Evolutionary conservation across 139 green algal genomes (phyloP).

Genomic region (Chlorella vulgaris): DNA sequence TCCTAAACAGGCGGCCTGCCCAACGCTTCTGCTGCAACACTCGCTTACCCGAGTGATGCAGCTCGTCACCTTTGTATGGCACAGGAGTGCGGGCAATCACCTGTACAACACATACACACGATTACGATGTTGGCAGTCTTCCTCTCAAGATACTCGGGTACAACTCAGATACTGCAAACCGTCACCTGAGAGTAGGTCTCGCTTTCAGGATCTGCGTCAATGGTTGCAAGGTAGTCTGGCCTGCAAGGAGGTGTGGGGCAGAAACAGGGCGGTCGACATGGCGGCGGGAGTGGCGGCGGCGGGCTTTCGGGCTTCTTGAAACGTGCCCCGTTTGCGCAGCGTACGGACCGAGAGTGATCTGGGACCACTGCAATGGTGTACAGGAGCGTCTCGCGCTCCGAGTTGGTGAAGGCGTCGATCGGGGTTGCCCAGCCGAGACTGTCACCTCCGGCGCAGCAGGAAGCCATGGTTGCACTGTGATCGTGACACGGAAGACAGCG

Average conservation of each 20-base stretch:
- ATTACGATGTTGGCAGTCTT: background rate
- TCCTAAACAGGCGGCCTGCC: no score
- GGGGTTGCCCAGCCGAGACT: background rate
- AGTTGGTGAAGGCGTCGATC: constrained; percentile 59
- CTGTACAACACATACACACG: constrained; percentile 44
- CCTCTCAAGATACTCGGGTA: constrained; percentile 1
- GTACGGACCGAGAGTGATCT: constrained; percentile 31
- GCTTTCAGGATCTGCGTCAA: constrained; percentile 65
- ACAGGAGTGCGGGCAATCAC: constrained; percentile 76
- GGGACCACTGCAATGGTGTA: constrained; percentile 66
- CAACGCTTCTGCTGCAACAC: no score
- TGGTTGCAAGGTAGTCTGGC: constrained; percentile 77
- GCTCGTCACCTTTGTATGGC: constrained; percentile 75
- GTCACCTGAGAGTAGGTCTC: constrained; percentile 54
- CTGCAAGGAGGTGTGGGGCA: background rate
- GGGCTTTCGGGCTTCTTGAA: no score
- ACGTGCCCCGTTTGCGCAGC: no score
- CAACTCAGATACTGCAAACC: no score
- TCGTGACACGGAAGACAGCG: no score
- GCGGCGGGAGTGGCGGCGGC: no score
- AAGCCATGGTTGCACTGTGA: no score
- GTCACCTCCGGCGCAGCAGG: background rate
- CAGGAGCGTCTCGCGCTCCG: constrained; percentile 66
- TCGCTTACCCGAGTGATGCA: constrained; percentile 75
- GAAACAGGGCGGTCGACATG: background rate